These are phyloP conservation scores for Thuidium tamariscinum DNA, from an alignment of 225 moss, liverwort and hornwort genomes.

Conservation along the genomic window DNA sequence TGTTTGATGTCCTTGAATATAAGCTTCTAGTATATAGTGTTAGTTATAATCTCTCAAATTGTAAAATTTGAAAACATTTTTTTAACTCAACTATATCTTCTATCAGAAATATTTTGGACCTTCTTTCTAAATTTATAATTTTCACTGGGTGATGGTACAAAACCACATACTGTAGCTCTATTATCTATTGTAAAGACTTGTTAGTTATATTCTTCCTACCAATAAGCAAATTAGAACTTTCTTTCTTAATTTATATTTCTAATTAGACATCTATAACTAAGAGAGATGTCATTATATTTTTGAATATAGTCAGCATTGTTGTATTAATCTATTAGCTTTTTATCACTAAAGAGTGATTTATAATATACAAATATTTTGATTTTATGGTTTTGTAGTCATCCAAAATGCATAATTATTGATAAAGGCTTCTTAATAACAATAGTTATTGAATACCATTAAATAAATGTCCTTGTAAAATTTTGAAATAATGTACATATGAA, in stretches of 20 bases:
- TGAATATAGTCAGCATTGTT: background rate
- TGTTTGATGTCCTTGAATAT: background rate
- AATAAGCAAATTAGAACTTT: background rate
- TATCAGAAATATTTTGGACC: background rate
- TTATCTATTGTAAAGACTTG: no score
- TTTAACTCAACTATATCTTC: background rate
- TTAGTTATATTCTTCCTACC: no score
- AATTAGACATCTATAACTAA: no score
- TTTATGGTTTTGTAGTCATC: background rate
- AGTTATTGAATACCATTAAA: background rate
- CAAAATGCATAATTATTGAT: no score
- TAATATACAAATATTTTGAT: background rate
- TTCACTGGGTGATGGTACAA: background rate
- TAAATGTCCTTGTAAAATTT: background rate
- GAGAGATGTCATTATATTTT: background rate
- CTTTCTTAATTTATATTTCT: no score
- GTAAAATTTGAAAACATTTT: fast-evolving
- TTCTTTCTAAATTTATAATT: background rate
- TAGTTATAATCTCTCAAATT: background rate
- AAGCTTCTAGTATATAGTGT: background rate
- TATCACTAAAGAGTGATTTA: fast-evolving
- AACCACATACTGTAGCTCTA: no score
- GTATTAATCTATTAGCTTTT: background rate
- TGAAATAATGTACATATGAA: background rate
- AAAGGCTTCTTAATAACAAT: background rate